These are phyloP conservation scores for Takashimella koratensis DNA, from an alignment of 1,284 basidiomycete genomes.

Conservation along the genomic window DNA sequence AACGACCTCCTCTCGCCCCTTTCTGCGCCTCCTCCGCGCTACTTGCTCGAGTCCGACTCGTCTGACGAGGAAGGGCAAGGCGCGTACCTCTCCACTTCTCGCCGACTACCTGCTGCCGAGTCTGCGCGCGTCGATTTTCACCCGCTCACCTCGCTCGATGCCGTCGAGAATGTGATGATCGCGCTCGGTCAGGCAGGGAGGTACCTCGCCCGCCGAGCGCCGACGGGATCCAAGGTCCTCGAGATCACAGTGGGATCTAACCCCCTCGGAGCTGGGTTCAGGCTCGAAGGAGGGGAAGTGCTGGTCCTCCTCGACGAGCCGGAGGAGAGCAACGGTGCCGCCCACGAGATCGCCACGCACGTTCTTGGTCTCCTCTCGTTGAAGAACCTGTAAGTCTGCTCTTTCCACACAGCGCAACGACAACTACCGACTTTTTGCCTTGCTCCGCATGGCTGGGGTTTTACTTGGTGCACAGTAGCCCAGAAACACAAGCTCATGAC, in stretches of 20 bases:
- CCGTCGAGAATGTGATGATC: constrained; percentile 14
- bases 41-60: constrained; percentile 45
- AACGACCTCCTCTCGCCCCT: constrained; percentile 36
- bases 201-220: constrained; percentile 19
- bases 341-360: constrained; percentile 2
- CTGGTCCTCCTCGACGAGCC: constrained; percentile 13
- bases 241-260: constrained; percentile 11
- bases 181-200: constrained; percentile 36
- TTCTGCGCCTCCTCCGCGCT: constrained; percentile 39
- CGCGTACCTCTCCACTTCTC: constrained; percentile 16
- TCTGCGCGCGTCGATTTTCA: not conserved
- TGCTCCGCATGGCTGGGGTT: too few species aligned
- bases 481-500: too few species aligned
- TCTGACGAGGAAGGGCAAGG: constrained; percentile 46
- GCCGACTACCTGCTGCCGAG: not conserved
- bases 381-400: not conserved
- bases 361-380: not conserved
- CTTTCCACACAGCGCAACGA: too few species aligned
- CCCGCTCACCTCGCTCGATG: not conserved
- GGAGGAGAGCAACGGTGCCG: constrained; percentile 6
- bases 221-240: constrained; percentile 9
- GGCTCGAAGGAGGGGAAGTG: constrained; percentile 7
- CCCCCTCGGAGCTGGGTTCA: constrained; percentile 13
- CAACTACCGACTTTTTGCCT: too few species aligned
- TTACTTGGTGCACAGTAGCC: too few species aligned